These are phyloP conservation scores for Tuber borchii DNA, from an alignment of 495 filamentous ascomycete genomes.

Conservation along the genomic window DNA sequence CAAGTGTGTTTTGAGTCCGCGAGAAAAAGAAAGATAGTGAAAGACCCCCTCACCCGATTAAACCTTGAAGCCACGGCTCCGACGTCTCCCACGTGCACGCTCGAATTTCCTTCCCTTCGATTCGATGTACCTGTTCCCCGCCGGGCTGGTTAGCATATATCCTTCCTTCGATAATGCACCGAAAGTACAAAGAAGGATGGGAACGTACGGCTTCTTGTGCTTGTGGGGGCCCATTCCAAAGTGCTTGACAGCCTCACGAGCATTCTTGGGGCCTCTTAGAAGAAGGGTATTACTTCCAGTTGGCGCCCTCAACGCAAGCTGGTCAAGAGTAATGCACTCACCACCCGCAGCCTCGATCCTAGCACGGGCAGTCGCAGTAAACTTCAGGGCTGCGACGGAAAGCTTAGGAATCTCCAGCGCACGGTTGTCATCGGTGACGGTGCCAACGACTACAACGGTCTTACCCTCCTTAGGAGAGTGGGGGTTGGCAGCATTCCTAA, in stretches of 20 bases:
- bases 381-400: conserved; percentile 82
- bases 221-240: conserved; percentile 96
- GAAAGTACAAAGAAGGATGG: neutral
- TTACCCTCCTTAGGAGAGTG: conserved; percentile 63
- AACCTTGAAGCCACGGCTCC: conserved; percentile 98
- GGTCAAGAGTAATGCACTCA: conserved; percentile 88
- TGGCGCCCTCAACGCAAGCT: conserved; percentile 85
- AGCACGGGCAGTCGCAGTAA: conserved; percentile 91
- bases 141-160: conserved; percentile 42
- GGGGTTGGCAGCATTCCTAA: conserved; percentile 55
- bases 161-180: neutral
- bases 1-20: conserved; percentile 28
- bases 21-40: conserved; percentile 27
- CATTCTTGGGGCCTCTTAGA: conserved; percentile 92
- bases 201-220: conserved; percentile 68
- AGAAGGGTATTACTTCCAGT: conserved; percentile 92
- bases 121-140: conserved; percentile 84
- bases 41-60: conserved; percentile 48
- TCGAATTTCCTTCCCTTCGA: conserved; percentile 99
- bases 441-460: conserved; percentile 85
- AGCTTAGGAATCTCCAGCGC: conserved; percentile 83
- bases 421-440: conserved; percentile 94
- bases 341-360: conserved; percentile 88
- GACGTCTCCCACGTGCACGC: conserved; percentile 91
- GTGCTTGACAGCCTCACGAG: conserved; percentile 95